Percentiles rank a stretch among this genome's conserved stretches.
Evolutionary conservation across 305 asterid genomes (phyloP).

Genomic region (Plantago lanceolata): DNA sequence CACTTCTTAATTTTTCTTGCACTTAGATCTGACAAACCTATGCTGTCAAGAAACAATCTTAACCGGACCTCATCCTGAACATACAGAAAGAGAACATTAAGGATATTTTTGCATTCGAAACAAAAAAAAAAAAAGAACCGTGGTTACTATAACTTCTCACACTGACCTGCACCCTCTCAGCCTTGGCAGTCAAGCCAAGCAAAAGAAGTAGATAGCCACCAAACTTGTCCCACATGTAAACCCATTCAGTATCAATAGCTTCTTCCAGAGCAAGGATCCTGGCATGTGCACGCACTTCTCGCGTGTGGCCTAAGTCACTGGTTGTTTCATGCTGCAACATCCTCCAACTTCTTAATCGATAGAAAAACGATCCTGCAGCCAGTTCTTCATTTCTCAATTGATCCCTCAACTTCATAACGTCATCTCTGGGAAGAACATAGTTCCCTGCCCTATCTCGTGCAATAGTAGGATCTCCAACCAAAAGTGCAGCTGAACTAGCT

Average conservation of each 20-base stretch:
- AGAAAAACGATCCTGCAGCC: constrained; percentile 79
- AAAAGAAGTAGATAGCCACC: constrained; percentile 97
- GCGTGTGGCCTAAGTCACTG: constrained; percentile 77
- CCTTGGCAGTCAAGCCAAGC: constrained; percentile 98
- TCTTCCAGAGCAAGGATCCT: constrained; percentile 94
- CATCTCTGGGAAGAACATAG: constrained; percentile 97
- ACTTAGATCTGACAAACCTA: constrained; percentile 94
- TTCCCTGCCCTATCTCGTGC: constrained; percentile 94
- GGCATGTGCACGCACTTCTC: constrained; percentile 99
- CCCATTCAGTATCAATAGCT: constrained; percentile 99
- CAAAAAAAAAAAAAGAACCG: constrained; percentile 19
- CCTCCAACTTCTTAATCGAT: constrained; percentile 58
- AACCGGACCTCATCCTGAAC: constrained; percentile 95
- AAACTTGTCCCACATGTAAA: constrained; percentile 99
- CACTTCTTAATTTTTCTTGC: constrained; percentile 96
- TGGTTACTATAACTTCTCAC: constrained; percentile 21
- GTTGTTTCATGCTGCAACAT: constrained; percentile 63
- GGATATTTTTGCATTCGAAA: constrained; percentile 18
- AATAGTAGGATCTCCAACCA: constrained; percentile 94
- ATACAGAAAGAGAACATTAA: constrained; percentile 19
- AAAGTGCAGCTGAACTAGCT: constrained; percentile 95
- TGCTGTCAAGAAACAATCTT: constrained; percentile 94
- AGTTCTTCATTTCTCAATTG: constrained; percentile 94
- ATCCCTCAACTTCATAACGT: constrained; percentile 95
- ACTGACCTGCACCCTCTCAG: constrained; percentile 95